These are phyloP conservation scores for Sphagnum contortum DNA, from an alignment of 225 moss, liverwort and hornwort species.

Conservation along the genomic window DNA sequence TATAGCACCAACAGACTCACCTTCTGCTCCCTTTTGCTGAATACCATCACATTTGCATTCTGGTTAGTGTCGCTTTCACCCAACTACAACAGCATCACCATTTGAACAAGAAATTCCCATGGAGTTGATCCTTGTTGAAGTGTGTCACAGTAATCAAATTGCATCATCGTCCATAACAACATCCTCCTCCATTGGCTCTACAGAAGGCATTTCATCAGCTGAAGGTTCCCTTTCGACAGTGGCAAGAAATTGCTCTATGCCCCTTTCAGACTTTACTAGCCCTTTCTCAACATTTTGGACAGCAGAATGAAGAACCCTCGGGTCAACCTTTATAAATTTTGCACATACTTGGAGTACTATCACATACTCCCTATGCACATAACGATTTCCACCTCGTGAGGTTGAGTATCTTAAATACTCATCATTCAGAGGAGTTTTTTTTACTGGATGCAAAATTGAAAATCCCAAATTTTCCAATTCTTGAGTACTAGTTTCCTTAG, in stretches of 20 bases:
- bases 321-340: conserved; percentile 55
- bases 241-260: conserved; percentile 9
- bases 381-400: conserved; percentile 7
- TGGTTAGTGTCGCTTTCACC: too few relatives aligned
- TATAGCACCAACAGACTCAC: too few relatives aligned
- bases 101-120: too few relatives aligned
- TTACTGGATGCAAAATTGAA: conserved; percentile 32
- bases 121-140: too few relatives aligned
- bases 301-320: conserved; percentile 50
- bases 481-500: conserved; percentile 26
- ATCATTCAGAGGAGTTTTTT: conserved; percentile 22
- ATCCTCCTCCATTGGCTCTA: too few relatives aligned
- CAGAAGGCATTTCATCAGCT: too few relatives aligned
- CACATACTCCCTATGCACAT: conserved; percentile 73
- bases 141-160: too few relatives aligned
- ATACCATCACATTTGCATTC: too few relatives aligned
- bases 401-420: conserved; percentile 20
- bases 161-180: too few relatives aligned
- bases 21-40: too few relatives aligned
- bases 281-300: conserved; percentile 67
- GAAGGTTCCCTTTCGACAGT: too few relatives aligned
- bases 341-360: conserved; percentile 65
- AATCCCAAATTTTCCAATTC: conserved; percentile 74
- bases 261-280: conserved; percentile 42
- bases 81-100: too few relatives aligned